Evolutionary conservation across 1,284 basidiomycete genomes (phyloP).

Genomic region (Trichosporon sp.): DNA sequence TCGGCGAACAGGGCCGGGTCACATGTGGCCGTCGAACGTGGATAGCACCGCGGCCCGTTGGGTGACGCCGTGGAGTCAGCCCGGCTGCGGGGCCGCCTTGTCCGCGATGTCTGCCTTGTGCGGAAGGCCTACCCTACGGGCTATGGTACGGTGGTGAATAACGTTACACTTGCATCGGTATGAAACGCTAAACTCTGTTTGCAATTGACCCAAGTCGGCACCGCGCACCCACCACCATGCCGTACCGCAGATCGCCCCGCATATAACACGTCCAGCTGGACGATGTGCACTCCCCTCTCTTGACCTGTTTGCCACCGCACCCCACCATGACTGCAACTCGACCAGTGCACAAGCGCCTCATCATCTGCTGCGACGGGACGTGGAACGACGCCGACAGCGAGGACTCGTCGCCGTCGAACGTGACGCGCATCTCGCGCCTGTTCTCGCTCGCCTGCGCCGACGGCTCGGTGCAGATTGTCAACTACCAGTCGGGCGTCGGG

Average conservation of each 20-base stretch:
- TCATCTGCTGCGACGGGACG: conserved; percentile 8
- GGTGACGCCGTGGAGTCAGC: no score
- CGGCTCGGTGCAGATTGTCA: not conserved
- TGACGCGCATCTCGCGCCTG: conserved; percentile 8
- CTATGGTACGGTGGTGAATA: not conserved
- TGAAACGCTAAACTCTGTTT: conserved; percentile 1
- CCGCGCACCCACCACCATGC: not conserved
- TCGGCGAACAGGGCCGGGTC: not conserved
- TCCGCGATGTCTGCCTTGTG: no score
- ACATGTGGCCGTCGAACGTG: not conserved
- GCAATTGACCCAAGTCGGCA: not conserved
- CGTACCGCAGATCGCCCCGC: not conserved
- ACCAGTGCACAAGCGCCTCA: not conserved
- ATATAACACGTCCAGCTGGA: not conserved
- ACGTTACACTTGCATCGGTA: not conserved
- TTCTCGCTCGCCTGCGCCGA: not conserved
- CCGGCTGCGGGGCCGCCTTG: no score
- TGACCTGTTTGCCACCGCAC: not conserved
- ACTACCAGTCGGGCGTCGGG: conserved; percentile 1
- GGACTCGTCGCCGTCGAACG: conserved; percentile 2
- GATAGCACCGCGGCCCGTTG: not conserved
- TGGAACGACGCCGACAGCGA: conserved; percentile 4
- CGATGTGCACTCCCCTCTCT: not conserved
- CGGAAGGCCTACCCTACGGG: no score
- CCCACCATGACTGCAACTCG: not conserved